phyloP scores from a whole-genome alignment of 768 basidiomycete species.

The Trametes punicea region DNA sequence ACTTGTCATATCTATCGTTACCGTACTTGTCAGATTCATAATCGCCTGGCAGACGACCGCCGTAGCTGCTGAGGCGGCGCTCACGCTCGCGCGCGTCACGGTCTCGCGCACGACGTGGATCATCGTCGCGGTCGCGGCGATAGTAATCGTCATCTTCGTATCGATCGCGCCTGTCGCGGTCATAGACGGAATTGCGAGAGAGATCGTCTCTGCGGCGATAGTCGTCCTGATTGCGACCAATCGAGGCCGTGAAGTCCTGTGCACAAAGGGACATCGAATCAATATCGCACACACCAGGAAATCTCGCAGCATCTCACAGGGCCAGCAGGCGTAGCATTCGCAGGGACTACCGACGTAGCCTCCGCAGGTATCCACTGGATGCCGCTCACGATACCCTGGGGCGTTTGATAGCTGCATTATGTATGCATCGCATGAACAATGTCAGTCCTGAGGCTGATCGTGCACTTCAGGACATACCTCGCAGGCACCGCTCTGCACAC shows the following conservation, averaged over 20 bases:
- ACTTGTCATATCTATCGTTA: slow-evolving; percentile 18
- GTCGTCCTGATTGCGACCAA: slow-evolving; percentile 39
- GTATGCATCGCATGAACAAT: not conserved
- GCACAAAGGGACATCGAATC: not conserved
- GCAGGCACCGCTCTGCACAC: slow-evolving; percentile 63
- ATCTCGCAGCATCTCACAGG: slow-evolving; percentile 35
- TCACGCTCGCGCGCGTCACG: slow-evolving; percentile 39
- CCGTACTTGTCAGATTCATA: slow-evolving; percentile 1
- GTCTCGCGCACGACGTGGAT: slow-evolving; percentile 56
- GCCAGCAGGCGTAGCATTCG: slow-evolving; percentile 57
- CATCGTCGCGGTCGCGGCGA: slow-evolving; percentile 25
- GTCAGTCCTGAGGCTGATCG: not conserved
- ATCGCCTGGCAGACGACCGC: slow-evolving; percentile 5
- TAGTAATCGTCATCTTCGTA: slow-evolving; percentile 38
- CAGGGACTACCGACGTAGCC: slow-evolving; percentile 55
- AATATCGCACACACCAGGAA: not conserved
- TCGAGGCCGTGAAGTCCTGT: slow-evolving; percentile 60
- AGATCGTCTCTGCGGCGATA: slow-evolving; percentile 50
- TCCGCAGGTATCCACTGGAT: slow-evolving; percentile 70
- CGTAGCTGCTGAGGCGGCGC: slow-evolving; percentile 22
- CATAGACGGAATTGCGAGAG: slow-evolving; percentile 3
- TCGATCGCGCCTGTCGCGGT: slow-evolving; percentile 20
- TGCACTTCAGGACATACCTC: slow-evolving; percentile 44
- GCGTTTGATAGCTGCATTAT: slow-evolving; percentile 63
- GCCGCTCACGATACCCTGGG: slow-evolving; percentile 63